These are phyloP conservation scores for Ogataea parapolymorpha DNA, from an alignment of 805 yeast genomes.

Conservation along the genomic window DNA sequence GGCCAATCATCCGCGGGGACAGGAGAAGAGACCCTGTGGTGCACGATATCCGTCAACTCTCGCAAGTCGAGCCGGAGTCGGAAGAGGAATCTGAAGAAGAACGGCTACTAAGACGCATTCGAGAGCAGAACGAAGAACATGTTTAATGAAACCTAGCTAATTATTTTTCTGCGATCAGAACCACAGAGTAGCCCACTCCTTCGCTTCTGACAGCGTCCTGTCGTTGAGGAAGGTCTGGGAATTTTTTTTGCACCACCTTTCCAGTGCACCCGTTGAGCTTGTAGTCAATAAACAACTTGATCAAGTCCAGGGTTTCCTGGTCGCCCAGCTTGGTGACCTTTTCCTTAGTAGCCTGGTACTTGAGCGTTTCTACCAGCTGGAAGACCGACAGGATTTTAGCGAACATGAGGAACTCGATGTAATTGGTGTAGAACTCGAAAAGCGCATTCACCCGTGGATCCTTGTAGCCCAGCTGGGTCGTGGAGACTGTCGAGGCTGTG, in stretches of 20 bases:
- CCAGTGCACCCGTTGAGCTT: conserved; percentile 29
- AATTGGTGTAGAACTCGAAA: conserved; percentile 31
- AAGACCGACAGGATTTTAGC: conserved; percentile 18
- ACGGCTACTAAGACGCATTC: neutral
- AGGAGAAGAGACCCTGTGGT: conserved; percentile 2
- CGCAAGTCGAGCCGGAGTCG: neutral
- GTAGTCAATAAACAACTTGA: conserved; percentile 32
- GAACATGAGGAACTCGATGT: conserved; percentile 26
- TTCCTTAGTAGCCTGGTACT: conserved; percentile 4
- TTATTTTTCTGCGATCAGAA: conserved; percentile 26
- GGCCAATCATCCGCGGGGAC: neutral
- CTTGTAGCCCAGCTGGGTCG: conserved; percentile 16
- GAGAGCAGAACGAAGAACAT: neutral
- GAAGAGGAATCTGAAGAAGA: neutral
- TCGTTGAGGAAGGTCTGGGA: conserved; percentile 5
- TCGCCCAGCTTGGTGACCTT: conserved; percentile 1
- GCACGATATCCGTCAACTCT: conserved; percentile 3
- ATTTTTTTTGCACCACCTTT: conserved; percentile 16
- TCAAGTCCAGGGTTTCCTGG: conserved; percentile 18
- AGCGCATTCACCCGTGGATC: conserved; percentile 30
- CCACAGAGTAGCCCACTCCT: conserved; percentile 25
- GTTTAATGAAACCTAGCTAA: neutral
- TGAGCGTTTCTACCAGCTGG: conserved; percentile 15
- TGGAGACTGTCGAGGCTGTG: conserved; percentile 4
- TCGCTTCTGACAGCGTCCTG: conserved; percentile 18